Conservation (phyloP, 139 green algal species). For the Coelastrella sp. region DNA sequence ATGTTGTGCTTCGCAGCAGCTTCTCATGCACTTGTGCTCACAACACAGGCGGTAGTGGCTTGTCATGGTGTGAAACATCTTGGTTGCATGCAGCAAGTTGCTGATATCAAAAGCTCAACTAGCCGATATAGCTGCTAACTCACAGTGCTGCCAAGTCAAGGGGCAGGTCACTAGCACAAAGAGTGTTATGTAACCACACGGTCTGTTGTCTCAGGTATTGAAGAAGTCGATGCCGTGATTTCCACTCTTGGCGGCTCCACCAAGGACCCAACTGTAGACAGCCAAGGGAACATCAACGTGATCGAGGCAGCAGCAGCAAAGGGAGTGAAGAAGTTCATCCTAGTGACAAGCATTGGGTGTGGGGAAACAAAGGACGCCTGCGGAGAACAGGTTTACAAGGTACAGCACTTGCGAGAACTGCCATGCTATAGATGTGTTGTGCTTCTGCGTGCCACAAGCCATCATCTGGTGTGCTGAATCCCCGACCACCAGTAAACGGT, state of each 20-base stretch:
- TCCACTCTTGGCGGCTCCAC: conserved; percentile 90
- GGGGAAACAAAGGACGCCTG: conserved; percentile 86
- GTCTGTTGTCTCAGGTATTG: conserved; percentile 70
- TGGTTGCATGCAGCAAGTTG: too few relatives aligned
- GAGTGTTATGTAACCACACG: too few relatives aligned
- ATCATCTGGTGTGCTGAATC: too few relatives aligned
- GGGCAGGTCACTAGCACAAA: too few relatives aligned
- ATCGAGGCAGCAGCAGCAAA: conserved; percentile 91
- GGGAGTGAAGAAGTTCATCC: conserved; percentile 96
- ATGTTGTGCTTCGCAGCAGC: too few relatives aligned
- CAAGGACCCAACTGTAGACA: conserved; percentile 82
- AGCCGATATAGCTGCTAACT: too few relatives aligned
- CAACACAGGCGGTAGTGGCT: too few relatives aligned
- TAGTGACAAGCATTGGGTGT: conserved; percentile 96
- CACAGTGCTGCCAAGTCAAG: too few relatives aligned
- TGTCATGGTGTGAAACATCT: too few relatives aligned
- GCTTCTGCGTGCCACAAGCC: not conserved
- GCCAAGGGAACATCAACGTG: conserved; percentile 95
- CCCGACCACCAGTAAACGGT: too few relatives aligned
- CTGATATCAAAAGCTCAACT: too few relatives aligned
- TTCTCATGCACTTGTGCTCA: too few relatives aligned
- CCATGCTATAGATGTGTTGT: not conserved
- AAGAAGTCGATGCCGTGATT: conserved; percentile 94
- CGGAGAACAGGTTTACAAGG: conserved; percentile 67
- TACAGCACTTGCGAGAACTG: not conserved